Percentiles rank a stretch among this genome's conserved stretches.
phyloP scores from a whole-genome alignment of 2,329 filamentous ascomycete species.

The Pyrenophora tritici-repentis region DNA sequence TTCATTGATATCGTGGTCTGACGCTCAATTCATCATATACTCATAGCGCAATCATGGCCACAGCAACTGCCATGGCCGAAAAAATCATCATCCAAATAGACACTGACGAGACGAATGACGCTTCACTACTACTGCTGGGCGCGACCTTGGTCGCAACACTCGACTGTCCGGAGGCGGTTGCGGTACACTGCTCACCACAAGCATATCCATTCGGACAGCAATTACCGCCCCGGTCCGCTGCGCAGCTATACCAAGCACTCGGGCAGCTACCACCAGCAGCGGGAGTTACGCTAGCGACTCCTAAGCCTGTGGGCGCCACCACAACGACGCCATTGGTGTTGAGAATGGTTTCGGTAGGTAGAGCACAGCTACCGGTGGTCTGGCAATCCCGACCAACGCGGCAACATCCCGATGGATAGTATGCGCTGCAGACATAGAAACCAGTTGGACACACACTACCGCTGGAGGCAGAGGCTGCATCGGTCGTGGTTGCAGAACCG shows the following conservation, averaged over 20 bases:
- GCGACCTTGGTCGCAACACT: conserved; percentile 44
- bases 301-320: conserved; percentile 63
- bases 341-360: conserved; percentile 63
- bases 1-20: too few relatives aligned
- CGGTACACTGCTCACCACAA: conserved; percentile 45
- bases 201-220: conserved; percentile 73
- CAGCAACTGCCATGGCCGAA: too few relatives aligned
- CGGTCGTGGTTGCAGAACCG: conserved; percentile 44
- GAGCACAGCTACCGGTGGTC: conserved; percentile 73
- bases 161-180: conserved; percentile 35
- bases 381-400: conserved; percentile 84
- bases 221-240: conserved; percentile 68
- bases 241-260: conserved; percentile 77
- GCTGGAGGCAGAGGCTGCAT: conserved; percentile 71
- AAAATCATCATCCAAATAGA: too few relatives aligned
- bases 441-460: conserved; percentile 73
- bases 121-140: conserved; percentile 32
- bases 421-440: conserved; percentile 88
- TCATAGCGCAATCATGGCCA: too few relatives aligned
- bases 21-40: too few relatives aligned
- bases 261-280: conserved; percentile 66
- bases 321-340: conserved; percentile 70
- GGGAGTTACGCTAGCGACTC: conserved; percentile 70
- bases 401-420: conserved; percentile 83
- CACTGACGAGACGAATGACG: too few relatives aligned